These are phyloP conservation scores for Eremochloa ophiuroides DNA, from an alignment of 176 grass and related monocot species.

Conservation along the genomic window DNA sequence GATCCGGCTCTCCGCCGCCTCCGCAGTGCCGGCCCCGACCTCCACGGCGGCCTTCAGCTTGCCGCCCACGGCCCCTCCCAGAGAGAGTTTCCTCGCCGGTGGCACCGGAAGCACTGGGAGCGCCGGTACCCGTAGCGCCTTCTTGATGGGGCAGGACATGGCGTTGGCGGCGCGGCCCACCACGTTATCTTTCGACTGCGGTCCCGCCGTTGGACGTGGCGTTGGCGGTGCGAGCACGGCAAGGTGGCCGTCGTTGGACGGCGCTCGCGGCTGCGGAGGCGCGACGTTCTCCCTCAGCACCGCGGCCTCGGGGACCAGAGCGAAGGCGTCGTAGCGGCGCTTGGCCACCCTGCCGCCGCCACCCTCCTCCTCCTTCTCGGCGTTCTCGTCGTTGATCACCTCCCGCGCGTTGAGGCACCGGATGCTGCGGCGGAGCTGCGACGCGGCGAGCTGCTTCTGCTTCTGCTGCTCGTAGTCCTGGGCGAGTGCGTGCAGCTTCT, in stretches of 20 bases:
- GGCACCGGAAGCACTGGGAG: not conserved
- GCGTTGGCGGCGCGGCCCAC: not conserved
- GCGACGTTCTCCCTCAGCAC: constrained; percentile 47
- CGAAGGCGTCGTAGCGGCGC: constrained; percentile 4
- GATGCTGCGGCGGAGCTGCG: constrained; percentile 33
- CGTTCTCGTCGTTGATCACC: constrained; percentile 26
- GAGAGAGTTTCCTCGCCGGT: constrained; percentile 57
- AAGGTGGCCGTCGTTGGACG: constrained; percentile 28
- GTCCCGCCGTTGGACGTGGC: constrained; percentile 22
- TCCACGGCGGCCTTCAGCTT: constrained; percentile 34
- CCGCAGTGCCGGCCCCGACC: constrained; percentile 23
- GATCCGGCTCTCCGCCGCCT: constrained; percentile 51
- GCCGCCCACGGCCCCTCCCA: constrained; percentile 48
- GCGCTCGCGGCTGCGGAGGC: not conserved
- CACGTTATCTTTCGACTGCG: constrained; percentile 52
- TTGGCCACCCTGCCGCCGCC: not conserved
- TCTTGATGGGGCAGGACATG: constrained; percentile 65
- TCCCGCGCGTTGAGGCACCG: constrained; percentile 1
- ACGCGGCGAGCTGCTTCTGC: constrained; percentile 49
- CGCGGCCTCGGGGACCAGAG: not conserved
- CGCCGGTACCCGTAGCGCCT: not conserved
- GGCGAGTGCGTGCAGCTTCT: constrained; percentile 73
- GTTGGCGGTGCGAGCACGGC: constrained; percentile 38
- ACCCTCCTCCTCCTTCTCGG: constrained; percentile 12
- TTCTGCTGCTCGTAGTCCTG: constrained; percentile 79